phyloP scores from a whole-genome alignment of 2,329 filamentous ascomycete genomes.

The Colletotrichum orbiculare region DNA sequence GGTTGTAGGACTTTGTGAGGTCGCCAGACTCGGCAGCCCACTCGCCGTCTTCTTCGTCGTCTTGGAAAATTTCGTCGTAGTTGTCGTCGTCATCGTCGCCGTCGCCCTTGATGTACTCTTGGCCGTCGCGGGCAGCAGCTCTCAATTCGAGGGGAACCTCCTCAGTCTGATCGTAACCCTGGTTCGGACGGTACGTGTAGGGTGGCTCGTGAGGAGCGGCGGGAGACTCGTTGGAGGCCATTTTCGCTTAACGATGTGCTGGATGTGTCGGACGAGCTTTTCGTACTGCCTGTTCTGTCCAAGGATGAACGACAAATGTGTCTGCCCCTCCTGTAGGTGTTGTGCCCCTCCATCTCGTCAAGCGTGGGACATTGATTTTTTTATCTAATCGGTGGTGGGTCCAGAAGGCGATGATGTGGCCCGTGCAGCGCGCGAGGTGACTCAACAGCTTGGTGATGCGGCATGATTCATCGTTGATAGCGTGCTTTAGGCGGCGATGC shows the following conservation, averaged over 20 bases:
- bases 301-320: slow-evolving; percentile 12
- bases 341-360: slow-evolving; percentile 25
- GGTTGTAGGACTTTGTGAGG: slow-evolving; percentile 88
- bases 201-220: slow-evolving; percentile 58
- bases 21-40: slow-evolving; percentile 71
- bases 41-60: slow-evolving; percentile 69
- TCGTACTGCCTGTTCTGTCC: background rate
- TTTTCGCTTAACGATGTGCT: background rate
- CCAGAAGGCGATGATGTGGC: background rate
- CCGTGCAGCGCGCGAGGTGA: slow-evolving; percentile 26
- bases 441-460: slow-evolving; percentile 19
- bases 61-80: slow-evolving; percentile 59
- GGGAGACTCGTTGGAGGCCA: slow-evolving; percentile 43
- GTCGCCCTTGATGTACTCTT: background rate
- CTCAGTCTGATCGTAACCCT: slow-evolving; percentile 55
- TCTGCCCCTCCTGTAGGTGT: slow-evolving; percentile 1
- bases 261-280: background rate
- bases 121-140: slow-evolving; percentile 14
- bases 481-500: background rate
- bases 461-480: slow-evolving; percentile 8
- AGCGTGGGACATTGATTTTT: slow-evolving; percentile 28
- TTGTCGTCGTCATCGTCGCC: slow-evolving; percentile 46
- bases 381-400: slow-evolving; percentile 34
- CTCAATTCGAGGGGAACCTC: slow-evolving; percentile 28
- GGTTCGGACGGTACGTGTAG: slow-evolving; percentile 55